These are phyloP conservation scores for Cutaneotrichosporon spelunceum DNA, from an alignment of 1,284 basidiomycete genomes.

Conservation along the genomic window DNA sequence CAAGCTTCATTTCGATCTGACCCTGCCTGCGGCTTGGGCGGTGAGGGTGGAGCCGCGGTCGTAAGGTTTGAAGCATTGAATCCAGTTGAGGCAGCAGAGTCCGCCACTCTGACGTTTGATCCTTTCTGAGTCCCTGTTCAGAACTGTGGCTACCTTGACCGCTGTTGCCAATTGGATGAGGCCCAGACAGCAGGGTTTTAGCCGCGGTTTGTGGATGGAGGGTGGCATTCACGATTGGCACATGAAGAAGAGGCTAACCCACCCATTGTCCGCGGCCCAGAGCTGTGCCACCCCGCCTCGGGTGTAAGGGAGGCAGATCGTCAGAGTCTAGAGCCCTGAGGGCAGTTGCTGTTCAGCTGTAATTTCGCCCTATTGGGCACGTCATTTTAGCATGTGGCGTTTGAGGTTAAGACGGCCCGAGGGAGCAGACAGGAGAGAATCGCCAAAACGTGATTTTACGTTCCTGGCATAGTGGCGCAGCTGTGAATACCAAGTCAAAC, in stretches of 20 bases:
- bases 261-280: background rate
- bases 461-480: background rate
- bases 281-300: background rate
- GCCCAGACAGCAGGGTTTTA: background rate
- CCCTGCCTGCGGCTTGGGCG: background rate
- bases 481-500: background rate
- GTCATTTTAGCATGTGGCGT: background rate
- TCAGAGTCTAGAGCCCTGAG: background rate
- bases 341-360: background rate
- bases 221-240: background rate
- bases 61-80: background rate
- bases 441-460: background rate
- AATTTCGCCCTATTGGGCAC: background rate
- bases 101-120: background rate
- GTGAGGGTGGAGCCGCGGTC: background rate
- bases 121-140: background rate
- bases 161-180: background rate
- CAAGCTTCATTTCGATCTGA: background rate
- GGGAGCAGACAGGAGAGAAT: background rate
- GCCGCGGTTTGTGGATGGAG: background rate
- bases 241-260: background rate
- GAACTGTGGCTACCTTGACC: background rate
- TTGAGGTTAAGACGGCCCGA: background rate
- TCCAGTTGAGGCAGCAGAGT: background rate
- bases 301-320: background rate